These are phyloP conservation scores for Citrullus mucosospermus DNA, from an alignment of 306 rosid genomes.

Conservation along the genomic window DNA sequence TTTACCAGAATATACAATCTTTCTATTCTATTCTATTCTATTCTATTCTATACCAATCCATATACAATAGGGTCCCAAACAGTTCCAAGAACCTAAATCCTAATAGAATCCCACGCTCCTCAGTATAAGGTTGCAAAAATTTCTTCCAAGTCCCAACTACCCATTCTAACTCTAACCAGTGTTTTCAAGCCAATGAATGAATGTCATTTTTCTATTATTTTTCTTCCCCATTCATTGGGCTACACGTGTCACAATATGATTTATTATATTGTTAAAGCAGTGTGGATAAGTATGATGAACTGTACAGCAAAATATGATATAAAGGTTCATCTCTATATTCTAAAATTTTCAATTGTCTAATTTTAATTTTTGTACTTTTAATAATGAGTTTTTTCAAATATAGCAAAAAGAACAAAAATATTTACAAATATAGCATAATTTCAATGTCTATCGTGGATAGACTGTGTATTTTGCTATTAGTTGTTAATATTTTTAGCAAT, in stretches of 20 bases:
- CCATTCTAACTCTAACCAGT: not conserved
- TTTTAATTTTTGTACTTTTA: no score
- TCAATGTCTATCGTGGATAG: no score
- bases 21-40: not conserved
- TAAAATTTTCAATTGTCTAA: no score
- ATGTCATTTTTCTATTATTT: not conserved
- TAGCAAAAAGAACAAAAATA: no score
- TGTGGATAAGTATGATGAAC: not conserved
- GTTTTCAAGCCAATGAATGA: not conserved
- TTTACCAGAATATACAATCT: not conserved
- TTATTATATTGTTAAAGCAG: not conserved
- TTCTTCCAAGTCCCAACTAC: not conserved
- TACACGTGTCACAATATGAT: not conserved
- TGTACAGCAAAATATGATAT: not conserved
- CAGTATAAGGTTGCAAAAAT: conserved; percentile 14
- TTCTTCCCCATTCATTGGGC: not conserved
- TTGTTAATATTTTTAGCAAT: no score
- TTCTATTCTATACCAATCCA: not conserved
- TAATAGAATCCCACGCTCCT: conserved; percentile 13
- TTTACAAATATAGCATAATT: no score
- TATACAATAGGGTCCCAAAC: conserved; percentile 13
- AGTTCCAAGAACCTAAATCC: conserved; percentile 13
- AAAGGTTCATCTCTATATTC: no score
- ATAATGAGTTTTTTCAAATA: no score
- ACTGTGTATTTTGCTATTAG: no score